Evolutionary conservation across 1,284 basidiomycete genomes (phyloP), one percentile per base, ranked within the genome.

Genomic region (Leccinum ponderosum): DNA sequence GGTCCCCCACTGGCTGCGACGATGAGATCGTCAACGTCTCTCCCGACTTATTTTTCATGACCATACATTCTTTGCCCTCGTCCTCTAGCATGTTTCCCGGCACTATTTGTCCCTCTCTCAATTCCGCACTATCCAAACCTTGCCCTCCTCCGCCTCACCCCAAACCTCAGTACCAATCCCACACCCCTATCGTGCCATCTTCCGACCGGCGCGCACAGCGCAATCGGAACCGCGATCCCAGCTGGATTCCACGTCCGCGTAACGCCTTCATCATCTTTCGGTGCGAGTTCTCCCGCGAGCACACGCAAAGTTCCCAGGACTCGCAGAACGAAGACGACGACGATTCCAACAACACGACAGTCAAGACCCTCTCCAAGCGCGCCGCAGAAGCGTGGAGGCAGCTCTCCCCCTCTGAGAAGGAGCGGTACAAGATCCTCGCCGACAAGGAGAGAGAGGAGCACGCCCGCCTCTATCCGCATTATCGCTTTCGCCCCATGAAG

Each of bases 201-300:
- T 75, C 74, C 3, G 71, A 71, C 25, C 72, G 72, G 39, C 68
- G 74, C 2, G 64, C 72, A 6, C 72, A 75, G 42, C 67, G 72
- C 12, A 73, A 80, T 53, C 71, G 73, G 22, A 62, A 67, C 61
- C 70, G 76, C 57, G 69, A 87, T 65, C 80, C 87, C 0, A 80
- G 79, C 25, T 91, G 91, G 80, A 85, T 94, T 62, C 90, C 92
- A 51, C 87, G 94, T 8, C 94, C 94, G 2, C 84, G 89, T 6
- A 96, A 96, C 71, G 86, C 92, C 29, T 96, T 95, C 77, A 94
- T 96, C 73, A 84, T 95, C 64, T 96, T 94, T 76, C 87, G 94
- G 29, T 89, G 89, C 65, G 86, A 93, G 67, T 93, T 87, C 67
- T 82, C 81, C 53, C 74, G 72, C 66, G 66, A 73, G 58, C 76